Evolutionary conservation across 2,329 filamentous ascomycete genomes (phyloP).

Genomic region (Fusarium gaditjirri): DNA sequence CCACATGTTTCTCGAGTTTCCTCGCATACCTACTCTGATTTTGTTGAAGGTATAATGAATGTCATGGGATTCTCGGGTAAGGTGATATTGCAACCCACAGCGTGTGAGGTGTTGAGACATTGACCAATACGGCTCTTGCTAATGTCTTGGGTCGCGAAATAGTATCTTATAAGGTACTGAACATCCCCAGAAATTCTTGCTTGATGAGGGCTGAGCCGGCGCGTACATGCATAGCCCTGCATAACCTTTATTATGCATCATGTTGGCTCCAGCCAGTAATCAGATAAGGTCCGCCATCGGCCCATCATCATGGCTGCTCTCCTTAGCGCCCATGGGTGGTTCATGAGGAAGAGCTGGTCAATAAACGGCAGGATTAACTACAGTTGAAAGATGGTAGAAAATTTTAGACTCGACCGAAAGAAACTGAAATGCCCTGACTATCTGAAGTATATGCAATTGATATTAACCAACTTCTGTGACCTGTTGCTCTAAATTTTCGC

Average conservation of each 20-base stretch:
- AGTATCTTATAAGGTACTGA: neutral
- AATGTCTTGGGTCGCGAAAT: neutral
- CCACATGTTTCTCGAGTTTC: neutral
- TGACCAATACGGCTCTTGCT: neutral
- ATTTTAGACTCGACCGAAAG: neutral
- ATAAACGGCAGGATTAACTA: neutral
- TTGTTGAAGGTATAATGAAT: neutral
- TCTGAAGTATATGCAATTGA: neutral
- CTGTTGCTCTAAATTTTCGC: neutral
- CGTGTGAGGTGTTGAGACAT: neutral
- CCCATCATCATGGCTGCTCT: slow-evolving; percentile 33
- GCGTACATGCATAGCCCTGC: slow-evolving; percentile 12
- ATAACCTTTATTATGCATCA: slow-evolving; percentile 13
- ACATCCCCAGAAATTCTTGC: neutral
- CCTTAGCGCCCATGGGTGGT: slow-evolving; percentile 22
- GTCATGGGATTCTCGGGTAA: neutral
- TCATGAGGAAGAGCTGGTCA: slow-evolving; percentile 3
- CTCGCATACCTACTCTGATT: neutral
- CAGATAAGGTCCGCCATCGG: slow-evolving; percentile 29
- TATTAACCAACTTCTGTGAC: neutral
- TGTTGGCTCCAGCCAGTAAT: slow-evolving; percentile 7
- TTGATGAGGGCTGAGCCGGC: slow-evolving; percentile 4
- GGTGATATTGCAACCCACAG: neutral
- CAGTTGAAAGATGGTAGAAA: neutral
- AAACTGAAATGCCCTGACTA: too few species aligned